Evolutionary conservation across 805 yeast species (phyloP).

Genomic region (Blastobotrys terrestris): DNA sequence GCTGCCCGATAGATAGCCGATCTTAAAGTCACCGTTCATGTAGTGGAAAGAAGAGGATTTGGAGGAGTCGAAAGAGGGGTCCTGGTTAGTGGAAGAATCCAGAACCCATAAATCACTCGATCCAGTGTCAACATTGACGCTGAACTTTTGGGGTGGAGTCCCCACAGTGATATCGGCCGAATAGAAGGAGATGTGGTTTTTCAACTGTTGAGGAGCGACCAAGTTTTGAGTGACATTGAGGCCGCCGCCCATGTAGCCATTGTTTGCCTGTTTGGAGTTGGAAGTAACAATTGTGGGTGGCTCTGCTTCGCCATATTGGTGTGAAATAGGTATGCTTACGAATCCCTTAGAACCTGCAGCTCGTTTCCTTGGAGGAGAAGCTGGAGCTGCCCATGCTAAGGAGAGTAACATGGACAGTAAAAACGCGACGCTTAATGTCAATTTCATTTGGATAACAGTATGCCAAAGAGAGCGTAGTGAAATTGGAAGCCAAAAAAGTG

Average conservation of each 20-base stretch:
- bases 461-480: background rate
- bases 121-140: constrained; percentile 59
- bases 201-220: background rate
- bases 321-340: background rate
- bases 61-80: constrained; percentile 7
- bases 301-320: background rate
- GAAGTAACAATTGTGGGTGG: background rate
- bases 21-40: constrained; percentile 17
- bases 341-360: background rate
- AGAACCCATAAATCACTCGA: constrained; percentile 61
- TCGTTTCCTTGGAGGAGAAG: background rate
- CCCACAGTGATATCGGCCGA: constrained; percentile 38
- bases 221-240: background rate
- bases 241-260: background rate
- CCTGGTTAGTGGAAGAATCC: constrained; percentile 5
- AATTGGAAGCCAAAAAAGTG: background rate
- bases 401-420: background rate
- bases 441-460: background rate
- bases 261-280: background rate
- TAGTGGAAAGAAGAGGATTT: constrained; percentile 19
- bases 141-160: constrained; percentile 47
- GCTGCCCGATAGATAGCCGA: constrained; percentile 33
- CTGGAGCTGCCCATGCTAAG: background rate
- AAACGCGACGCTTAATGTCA: background rate
- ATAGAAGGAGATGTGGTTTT: constrained; percentile 8